Evolutionary conservation across 805 yeast species (phyloP).

Genomic region (Saccharomycodes ludwigii): DNA sequence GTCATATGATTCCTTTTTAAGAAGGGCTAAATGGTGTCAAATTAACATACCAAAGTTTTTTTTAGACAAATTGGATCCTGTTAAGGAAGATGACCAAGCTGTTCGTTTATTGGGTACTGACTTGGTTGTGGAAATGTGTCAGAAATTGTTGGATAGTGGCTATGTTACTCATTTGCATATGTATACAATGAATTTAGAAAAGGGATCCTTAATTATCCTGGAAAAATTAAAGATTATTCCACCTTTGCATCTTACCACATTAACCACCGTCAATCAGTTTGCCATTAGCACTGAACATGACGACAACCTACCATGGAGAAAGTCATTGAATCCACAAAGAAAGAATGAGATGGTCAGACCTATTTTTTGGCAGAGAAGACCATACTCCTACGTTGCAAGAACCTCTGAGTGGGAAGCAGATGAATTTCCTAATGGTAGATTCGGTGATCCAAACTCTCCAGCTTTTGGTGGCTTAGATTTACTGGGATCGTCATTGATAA

Average conservation of each 20-base stretch:
- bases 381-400: slow-evolving; percentile 76
- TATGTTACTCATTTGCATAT: slow-evolving; percentile 79
- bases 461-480: slow-evolving; percentile 88
- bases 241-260: too few relatives aligned
- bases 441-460: slow-evolving; percentile 97
- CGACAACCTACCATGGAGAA: slow-evolving; percentile 71
- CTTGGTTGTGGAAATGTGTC: slow-evolving; percentile 75
- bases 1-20: slow-evolving; percentile 82
- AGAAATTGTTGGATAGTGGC: slow-evolving; percentile 54
- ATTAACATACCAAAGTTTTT: slow-evolving; percentile 69
- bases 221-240: slow-evolving; percentile 59
- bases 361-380: slow-evolving; percentile 92
- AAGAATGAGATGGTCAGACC: slow-evolving; percentile 79
- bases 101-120: slow-evolving; percentile 82
- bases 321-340: slow-evolving; percentile 71
- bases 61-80: slow-evolving; percentile 56
- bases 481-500: slow-evolving; percentile 64
- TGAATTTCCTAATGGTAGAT: slow-evolving; percentile 96
- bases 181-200: slow-evolving; percentile 95
- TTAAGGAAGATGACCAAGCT: slow-evolving; percentile 79
- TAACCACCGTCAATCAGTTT: slow-evolving; percentile 27
- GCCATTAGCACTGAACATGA: slow-evolving; percentile 22
- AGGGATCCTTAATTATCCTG: slow-evolving; percentile 77
- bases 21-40: slow-evolving; percentile 93
- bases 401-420: slow-evolving; percentile 78